phyloP scores from a whole-genome alignment of 1,284 basidiomycete species.

The Caloboletus firmus region DNA sequence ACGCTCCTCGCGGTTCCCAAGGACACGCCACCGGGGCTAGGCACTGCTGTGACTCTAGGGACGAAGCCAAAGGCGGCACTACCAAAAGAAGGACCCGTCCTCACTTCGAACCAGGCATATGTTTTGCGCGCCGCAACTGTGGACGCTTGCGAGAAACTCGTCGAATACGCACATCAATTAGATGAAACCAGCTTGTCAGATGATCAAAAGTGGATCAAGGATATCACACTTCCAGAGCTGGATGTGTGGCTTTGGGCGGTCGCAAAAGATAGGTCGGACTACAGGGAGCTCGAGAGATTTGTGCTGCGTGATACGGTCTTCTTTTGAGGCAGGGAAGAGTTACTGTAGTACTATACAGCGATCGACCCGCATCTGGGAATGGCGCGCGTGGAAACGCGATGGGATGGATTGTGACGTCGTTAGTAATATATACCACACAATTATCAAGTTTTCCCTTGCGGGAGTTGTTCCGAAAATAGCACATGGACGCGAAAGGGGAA shows the following conservation, averaged over 20 bases:
- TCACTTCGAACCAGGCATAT: slow-evolving; percentile 64
- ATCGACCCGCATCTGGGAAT: slow-evolving; percentile 1
- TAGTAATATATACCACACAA: slow-evolving; percentile 1
- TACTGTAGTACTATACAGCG: background rate
- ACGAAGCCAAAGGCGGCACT: slow-evolving; percentile 24
- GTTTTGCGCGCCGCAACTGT: slow-evolving; percentile 79
- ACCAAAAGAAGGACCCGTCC: slow-evolving; percentile 61
- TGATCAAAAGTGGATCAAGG: slow-evolving; percentile 50
- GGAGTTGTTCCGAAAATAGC: slow-evolving; percentile 1
- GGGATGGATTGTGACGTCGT: slow-evolving; percentile 6
- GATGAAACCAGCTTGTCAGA: slow-evolving; percentile 33
- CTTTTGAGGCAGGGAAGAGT: slow-evolving; percentile 44
- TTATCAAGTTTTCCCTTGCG: background rate
- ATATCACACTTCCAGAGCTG: slow-evolving; percentile 58
- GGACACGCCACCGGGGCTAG: slow-evolving; percentile 15
- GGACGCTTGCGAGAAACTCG: slow-evolving; percentile 70
- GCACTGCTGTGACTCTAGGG: slow-evolving; percentile 8
- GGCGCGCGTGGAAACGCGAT: background rate
- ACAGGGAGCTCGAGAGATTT: slow-evolving; percentile 61
- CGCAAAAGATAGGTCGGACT: slow-evolving; percentile 72
- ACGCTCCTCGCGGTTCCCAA: slow-evolving; percentile 40
- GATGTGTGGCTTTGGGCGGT: slow-evolving; percentile 78
- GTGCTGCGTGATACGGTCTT: slow-evolving; percentile 62
- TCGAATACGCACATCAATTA: slow-evolving; percentile 52
- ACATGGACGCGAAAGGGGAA: slow-evolving; percentile 1